These are phyloP conservation scores for Elymus sibiricus DNA, from an alignment of 176 grass and related monocot species.

Conservation along the genomic window DNA sequence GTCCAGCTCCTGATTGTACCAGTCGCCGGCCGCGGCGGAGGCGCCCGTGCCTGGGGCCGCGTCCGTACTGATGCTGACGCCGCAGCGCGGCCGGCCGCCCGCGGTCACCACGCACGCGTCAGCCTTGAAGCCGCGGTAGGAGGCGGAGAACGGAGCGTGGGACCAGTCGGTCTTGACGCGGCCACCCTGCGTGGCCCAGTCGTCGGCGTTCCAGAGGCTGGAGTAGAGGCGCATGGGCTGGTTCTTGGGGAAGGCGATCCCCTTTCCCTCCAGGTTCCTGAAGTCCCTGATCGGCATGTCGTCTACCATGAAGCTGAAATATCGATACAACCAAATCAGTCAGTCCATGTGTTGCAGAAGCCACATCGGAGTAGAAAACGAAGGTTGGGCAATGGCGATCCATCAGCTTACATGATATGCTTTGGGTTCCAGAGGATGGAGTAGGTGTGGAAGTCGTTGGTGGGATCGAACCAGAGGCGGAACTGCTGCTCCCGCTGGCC, in stretches of 20 bases:
- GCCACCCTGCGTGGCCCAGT: conserved; percentile 85
- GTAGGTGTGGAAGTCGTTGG: conserved; percentile 82
- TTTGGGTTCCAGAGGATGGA: conserved; percentile 90
- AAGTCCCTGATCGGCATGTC: conserved; percentile 75
- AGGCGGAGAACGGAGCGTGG: conserved; percentile 65
- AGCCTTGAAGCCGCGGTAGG: conserved; percentile 64
- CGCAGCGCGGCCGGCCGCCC: conserved; percentile 28
- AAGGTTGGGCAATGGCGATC: no score
- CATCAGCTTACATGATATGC: conserved; percentile 62
- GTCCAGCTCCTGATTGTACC: conserved; percentile 91
- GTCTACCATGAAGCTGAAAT: conserved; percentile 84
- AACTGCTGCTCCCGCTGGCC: conserved; percentile 82
- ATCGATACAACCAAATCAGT: not conserved
- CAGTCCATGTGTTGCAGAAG: not conserved
- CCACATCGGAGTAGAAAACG: no score
- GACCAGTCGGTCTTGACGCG: conserved; percentile 85
- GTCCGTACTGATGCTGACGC: conserved; percentile 11
- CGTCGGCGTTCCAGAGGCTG: conserved; percentile 90
- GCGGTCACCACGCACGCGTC: conserved; percentile 65
- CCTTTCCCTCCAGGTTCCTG: conserved; percentile 62
- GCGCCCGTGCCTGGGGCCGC: not conserved
- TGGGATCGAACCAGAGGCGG: conserved; percentile 87
- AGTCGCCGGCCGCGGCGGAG: conserved; percentile 1
- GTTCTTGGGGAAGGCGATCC: conserved; percentile 78
- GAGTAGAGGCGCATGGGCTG: conserved; percentile 89